Evolutionary conservation across 257 asterid species (phyloP).

Genomic region (Avicennia marina): DNA sequence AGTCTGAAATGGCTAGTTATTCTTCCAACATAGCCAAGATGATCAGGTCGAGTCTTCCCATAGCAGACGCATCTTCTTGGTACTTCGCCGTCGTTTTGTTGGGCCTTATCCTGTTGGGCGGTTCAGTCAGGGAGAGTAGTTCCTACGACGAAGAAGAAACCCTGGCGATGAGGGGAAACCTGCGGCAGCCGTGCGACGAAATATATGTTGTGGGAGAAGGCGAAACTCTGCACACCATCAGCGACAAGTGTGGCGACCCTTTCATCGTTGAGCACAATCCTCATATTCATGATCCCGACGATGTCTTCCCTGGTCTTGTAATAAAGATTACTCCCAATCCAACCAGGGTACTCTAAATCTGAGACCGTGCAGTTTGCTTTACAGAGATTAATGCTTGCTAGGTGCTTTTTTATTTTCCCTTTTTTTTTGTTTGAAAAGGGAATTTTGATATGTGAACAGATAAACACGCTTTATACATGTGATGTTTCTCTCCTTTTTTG

Average conservation of each 20-base stretch:
- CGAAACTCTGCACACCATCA: constrained; percentile 38
- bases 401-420: too few species aligned
- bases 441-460: too few species aligned
- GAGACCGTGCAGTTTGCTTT: too few species aligned
- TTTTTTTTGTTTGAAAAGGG: too few species aligned
- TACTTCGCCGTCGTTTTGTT: constrained; percentile 31
- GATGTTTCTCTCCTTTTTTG: too few species aligned
- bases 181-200: constrained; percentile 29
- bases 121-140: constrained; percentile 14
- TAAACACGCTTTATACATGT: too few species aligned
- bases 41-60: constrained; percentile 1
- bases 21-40: not conserved
- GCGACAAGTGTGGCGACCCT: constrained; percentile 43
- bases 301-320: constrained; percentile 43
- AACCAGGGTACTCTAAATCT: too few species aligned
- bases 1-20: not conserved
- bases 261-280: constrained; percentile 37
- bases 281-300: constrained; percentile 43
- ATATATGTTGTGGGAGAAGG: constrained; percentile 40
- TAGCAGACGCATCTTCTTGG: constrained; percentile 30
- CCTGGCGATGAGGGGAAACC: constrained; percentile 7
- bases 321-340: constrained; percentile 25
- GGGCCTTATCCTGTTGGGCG: constrained; percentile 22
- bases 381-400: too few species aligned
- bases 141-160: constrained; percentile 14